phyloP scores from a whole-genome alignment of 2,329 filamentous ascomycete species.

The Colletotrichum ledebouriae region DNA sequence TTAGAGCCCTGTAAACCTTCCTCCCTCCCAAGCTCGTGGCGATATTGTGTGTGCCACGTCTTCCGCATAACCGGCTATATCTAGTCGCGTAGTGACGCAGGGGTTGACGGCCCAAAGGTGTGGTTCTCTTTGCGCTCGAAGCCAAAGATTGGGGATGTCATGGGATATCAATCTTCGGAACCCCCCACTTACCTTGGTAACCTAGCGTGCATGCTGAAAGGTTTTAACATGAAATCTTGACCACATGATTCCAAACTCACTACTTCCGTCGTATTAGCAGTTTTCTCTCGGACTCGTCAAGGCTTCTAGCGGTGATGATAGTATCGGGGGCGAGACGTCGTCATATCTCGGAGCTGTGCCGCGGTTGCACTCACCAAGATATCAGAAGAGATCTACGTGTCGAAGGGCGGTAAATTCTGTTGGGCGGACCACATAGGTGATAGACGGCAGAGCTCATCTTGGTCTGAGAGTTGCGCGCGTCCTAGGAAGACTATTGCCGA shows the following conservation, averaged over 20 bases:
- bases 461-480: not conserved
- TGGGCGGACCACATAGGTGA: not conserved
- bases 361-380: not conserved
- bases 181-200: too few species aligned
- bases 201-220: too few species aligned
- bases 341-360: constrained; percentile 2
- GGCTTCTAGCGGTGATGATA: not conserved
- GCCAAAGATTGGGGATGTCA: too few species aligned
- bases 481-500: constrained; percentile 3
- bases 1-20: not conserved
- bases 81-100: not conserved
- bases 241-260: too few species aligned
- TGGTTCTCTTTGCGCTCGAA: too few species aligned
- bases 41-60: constrained; percentile 5
- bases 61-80: not conserved
- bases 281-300: not conserved
- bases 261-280: not conserved
- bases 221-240: too few species aligned
- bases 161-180: too few species aligned
- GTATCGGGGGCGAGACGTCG: not conserved
- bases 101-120: not conserved
- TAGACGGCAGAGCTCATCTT: not conserved
- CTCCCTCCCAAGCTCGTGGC: constrained; percentile 8
- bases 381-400: not conserved
- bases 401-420: not conserved